These are phyloP conservation scores for Ceratocystis ficicola DNA, from an alignment of 2,329 filamentous ascomycete species.

Conservation along the genomic window DNA sequence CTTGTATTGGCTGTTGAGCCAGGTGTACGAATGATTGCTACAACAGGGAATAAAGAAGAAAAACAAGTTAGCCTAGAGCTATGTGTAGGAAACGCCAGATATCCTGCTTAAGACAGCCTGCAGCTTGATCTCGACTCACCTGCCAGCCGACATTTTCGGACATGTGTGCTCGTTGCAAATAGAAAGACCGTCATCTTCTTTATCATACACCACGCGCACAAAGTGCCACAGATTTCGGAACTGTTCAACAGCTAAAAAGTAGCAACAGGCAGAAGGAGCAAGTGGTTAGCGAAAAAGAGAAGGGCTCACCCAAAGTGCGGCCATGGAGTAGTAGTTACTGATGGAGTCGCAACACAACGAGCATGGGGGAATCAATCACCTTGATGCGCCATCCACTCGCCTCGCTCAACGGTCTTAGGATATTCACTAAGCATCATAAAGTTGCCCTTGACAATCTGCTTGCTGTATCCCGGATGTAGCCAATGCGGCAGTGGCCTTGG, in stretches of 20 bases:
- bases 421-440: slow-evolving; percentile 79
- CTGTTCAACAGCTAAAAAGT: slow-evolving; percentile 59
- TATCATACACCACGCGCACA: slow-evolving; percentile 65
- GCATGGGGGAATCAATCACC: slow-evolving; percentile 34
- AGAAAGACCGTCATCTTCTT: slow-evolving; percentile 54
- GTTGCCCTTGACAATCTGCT: slow-evolving; percentile 77
- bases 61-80: neutral
- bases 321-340: slow-evolving; percentile 26
- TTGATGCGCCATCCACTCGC: slow-evolving; percentile 82
- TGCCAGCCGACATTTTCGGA: slow-evolving; percentile 74
- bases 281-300: neutral
- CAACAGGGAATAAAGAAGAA: neutral
- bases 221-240: slow-evolving; percentile 70
- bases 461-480: slow-evolving; percentile 54
- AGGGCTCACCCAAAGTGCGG: neutral
- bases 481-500: slow-evolving; percentile 43
- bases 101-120: neutral
- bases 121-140: slow-evolving; percentile 41
- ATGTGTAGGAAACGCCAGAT: neutral
- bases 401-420: slow-evolving; percentile 70
- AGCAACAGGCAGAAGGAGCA: slow-evolving; percentile 21
- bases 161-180: slow-evolving; percentile 69
- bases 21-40: slow-evolving; percentile 67
- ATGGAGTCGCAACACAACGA: neutral
- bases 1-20: slow-evolving; percentile 64